Conservation (phyloP, 306 rosid genomes). For the Hippophae gyantsensis region DNA sequence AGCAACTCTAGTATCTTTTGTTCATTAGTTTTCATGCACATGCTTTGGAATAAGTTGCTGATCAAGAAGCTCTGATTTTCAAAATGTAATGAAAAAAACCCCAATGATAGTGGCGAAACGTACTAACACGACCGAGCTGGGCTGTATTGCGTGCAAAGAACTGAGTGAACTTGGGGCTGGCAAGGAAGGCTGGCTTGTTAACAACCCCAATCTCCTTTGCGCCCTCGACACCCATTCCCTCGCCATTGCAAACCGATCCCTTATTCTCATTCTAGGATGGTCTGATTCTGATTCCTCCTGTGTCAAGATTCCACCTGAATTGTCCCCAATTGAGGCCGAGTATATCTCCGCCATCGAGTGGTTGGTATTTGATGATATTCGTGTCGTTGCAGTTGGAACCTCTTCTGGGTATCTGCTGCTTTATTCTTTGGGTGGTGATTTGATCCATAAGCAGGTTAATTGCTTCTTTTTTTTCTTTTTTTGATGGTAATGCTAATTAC, state of each 20-base stretch:
- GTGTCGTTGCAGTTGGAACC: constrained; percentile 73
- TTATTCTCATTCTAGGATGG: constrained; percentile 65
- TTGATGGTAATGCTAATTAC: constrained; percentile 10
- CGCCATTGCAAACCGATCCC: constrained; percentile 61
- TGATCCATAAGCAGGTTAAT: constrained; percentile 77
- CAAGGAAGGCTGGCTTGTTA: constrained; percentile 71
- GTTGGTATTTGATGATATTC: constrained; percentile 67
- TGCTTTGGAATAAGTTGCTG: background rate
- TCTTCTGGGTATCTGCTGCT: constrained; percentile 64
- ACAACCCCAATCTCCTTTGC: constrained; percentile 56
- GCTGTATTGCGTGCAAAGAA: constrained; percentile 79
- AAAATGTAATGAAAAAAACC: background rate
- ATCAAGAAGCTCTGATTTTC: background rate
- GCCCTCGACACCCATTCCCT: constrained; percentile 79
- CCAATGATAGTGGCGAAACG: constrained; percentile 44
- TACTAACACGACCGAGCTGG: constrained; percentile 56
- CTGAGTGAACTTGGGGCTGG: constrained; percentile 80
- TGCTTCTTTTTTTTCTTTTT: background rate
- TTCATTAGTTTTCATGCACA: no score
- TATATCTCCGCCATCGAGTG: constrained; percentile 68
- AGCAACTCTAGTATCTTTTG: no score
- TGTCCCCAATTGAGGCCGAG: constrained; percentile 68
- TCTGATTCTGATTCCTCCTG: constrained; percentile 27
- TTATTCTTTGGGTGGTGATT: constrained; percentile 54
- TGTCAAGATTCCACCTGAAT: constrained; percentile 59